Evolutionary conservation across 208 protist genomes (phyloP).

Genomic region (Trypanosoma caninum): DNA sequence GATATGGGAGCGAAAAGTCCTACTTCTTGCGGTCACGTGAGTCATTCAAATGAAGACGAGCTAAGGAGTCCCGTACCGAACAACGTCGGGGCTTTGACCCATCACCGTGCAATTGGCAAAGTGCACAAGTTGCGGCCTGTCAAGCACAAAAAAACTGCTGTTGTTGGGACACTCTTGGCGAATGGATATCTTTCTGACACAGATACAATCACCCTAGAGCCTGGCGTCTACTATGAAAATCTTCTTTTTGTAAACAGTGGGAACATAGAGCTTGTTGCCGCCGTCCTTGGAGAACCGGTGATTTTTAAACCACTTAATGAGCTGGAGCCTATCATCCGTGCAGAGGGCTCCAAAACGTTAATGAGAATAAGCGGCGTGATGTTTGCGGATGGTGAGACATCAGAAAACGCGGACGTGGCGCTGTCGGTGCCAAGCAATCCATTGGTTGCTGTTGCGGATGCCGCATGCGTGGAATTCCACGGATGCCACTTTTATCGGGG

Average conservation of each 20-base stretch:
- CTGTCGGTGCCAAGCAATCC: constrained; percentile 18
- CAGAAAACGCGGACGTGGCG: background rate
- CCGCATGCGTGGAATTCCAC: constrained; percentile 33
- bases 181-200: background rate
- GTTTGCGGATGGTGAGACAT: constrained; percentile 17
- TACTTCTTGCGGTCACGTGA: background rate
- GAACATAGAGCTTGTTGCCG: constrained; percentile 36
- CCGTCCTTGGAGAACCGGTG: constrained; percentile 55
- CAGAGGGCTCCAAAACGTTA: constrained; percentile 27
- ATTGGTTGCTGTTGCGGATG: constrained; percentile 35
- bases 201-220: constrained; percentile 44
- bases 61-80: background rate
- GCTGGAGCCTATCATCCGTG: constrained; percentile 45
- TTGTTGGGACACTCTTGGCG: constrained; percentile 12
- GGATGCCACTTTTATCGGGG: constrained; percentile 68
- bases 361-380: constrained; percentile 50
- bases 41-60: background rate
- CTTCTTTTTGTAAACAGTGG: constrained; percentile 36
- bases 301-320: constrained; percentile 38
- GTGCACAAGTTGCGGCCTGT: constrained; percentile 12
- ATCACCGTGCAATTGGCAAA: background rate
- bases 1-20: background rate
- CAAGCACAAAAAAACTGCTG: background rate
- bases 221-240: constrained; percentile 63
- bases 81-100: background rate